Base-by-base conservation (phyloP, 768 basidiomycete genomes). In the Gymnopilus junonius region DNA sequence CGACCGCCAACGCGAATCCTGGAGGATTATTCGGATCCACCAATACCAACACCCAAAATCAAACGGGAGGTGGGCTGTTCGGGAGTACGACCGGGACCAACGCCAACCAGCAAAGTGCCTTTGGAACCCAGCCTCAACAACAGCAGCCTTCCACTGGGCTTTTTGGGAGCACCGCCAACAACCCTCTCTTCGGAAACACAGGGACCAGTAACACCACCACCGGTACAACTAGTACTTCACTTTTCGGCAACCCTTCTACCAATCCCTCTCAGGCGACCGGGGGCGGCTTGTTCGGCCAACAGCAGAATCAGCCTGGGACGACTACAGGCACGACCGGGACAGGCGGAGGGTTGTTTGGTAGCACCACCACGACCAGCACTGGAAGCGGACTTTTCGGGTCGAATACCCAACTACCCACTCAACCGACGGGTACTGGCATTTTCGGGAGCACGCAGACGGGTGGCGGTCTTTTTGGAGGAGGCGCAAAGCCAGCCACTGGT, bases 11-110 rank as follows among this genome's bases (percentile, higher is more conserved):
- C 35, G 61, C 58, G 3, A 43, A 58, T 32, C 57, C 71, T 1
- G 74, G 70, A 17, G 70, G 76, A 8, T 65, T 76, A 21, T 77
- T 71, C 63, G 70, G 64, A 29, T 40, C 55, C 5, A 65, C 62
- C 21, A 45, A 54, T 20, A 59, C 59, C 23, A 59, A 46, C 31
- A 58, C 75, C 39, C 76, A 74, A 31, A 70, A 65, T 58, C 46
- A 65, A 23, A 48, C 66, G 27, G 59, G 61, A 54, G 66, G 42
- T 55, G 67, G 67, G 45, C 55, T 70, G 21, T 70, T 70, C 58
- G 67, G 67, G 35, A 65, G 58, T 45, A 63, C 63, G 23, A 51
- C 42, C 53, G 23, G 55, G 55, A 53, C 34, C 11, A 60, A 60
- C n/a, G n/a, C 20, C 46, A 60, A n/a, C 35, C 46, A 45, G 43